Evolutionary conservation across 2,329 filamentous ascomycete species (phyloP).

Genomic region (Aspergillus persii): DNA sequence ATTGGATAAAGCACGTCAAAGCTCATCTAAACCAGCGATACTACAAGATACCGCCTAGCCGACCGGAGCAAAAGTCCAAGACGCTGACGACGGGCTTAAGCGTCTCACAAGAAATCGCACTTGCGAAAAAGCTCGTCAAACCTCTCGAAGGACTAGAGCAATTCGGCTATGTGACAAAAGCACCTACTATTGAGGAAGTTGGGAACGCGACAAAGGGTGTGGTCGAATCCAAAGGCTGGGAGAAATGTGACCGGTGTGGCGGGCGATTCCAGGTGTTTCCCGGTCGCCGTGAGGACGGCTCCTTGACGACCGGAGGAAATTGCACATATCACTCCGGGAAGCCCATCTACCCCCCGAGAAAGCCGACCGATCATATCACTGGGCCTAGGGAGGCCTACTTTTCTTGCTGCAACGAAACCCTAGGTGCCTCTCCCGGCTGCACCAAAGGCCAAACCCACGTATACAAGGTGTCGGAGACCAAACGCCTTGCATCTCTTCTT

Average conservation of each 20-base stretch:
- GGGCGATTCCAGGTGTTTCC: constrained; percentile 90
- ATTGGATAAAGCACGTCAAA: constrained; percentile 68
- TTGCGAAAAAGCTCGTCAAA: constrained; percentile 63
- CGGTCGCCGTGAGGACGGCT: constrained; percentile 73
- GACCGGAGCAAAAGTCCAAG: constrained; percentile 44
- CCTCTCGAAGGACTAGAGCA: constrained; percentile 62
- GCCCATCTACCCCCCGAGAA: constrained; percentile 56
- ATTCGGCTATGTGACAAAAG: constrained; percentile 71
- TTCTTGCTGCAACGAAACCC: constrained; percentile 72
- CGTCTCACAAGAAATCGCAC: constrained; percentile 62
- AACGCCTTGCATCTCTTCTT: constrained; percentile 71
- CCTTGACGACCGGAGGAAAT: constrained; percentile 69
- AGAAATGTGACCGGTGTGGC: constrained; percentile 83
- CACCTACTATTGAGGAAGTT: constrained; percentile 67
- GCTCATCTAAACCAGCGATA: constrained; percentile 40
- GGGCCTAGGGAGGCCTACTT: constrained; percentile 62
- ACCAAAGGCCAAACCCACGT: constrained; percentile 71
- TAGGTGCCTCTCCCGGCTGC: constrained; percentile 75
- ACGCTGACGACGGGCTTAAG: constrained; percentile 69
- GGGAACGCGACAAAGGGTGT: constrained; percentile 64
- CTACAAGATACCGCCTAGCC: constrained; percentile 30
- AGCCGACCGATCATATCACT: constrained; percentile 56
- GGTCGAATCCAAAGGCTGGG: constrained; percentile 69
- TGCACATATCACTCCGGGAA: constrained; percentile 83
- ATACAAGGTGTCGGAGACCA: constrained; percentile 76